These are phyloP conservation scores for Plasmodiophora brassicae DNA, from an alignment of 208 protist genomes.

Conservation along the genomic window DNA sequence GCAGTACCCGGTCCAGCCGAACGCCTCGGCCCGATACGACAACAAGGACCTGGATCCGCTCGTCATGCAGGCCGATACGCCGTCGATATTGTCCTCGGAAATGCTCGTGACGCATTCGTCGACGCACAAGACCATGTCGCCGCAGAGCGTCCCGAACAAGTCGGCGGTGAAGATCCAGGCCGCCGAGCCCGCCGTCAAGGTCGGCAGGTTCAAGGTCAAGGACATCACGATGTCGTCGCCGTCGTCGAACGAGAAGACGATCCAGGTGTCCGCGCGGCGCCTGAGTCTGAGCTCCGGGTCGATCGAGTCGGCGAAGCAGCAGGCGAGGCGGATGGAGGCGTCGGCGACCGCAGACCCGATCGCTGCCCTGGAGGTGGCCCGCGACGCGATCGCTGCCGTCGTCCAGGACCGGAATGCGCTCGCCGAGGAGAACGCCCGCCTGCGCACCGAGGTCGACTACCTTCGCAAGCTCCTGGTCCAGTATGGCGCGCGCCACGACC, in stretches of 20 bases:
- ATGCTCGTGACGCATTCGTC: too few relatives aligned
- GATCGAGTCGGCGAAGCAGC: background rate
- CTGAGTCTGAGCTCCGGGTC: background rate
- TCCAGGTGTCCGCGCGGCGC: too few relatives aligned
- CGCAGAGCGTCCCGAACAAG: background rate
- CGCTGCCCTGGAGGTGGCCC: background rate
- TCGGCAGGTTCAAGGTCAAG: slow-evolving; percentile 10
- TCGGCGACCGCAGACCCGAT: background rate
- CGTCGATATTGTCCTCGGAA: too few relatives aligned
- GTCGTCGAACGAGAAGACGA: too few relatives aligned
- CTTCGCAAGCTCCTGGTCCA: too few relatives aligned
- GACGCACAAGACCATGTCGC: background rate
- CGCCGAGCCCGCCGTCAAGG: background rate
- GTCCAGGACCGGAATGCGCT: background rate
- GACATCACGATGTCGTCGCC: background rate
- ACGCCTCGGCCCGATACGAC: too few relatives aligned
- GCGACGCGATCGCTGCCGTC: background rate
- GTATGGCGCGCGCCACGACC: too few relatives aligned
- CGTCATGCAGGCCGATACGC: too few relatives aligned
- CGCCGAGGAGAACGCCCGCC: background rate
- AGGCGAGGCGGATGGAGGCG: background rate
- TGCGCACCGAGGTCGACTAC: background rate
- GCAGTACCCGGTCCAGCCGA: too few relatives aligned
- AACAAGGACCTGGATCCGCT: too few relatives aligned
- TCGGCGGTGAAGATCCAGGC: too few relatives aligned